phyloP scores from a whole-genome alignment of 495 filamentous ascomycete species.

The Penicillium pulvis region DNA sequence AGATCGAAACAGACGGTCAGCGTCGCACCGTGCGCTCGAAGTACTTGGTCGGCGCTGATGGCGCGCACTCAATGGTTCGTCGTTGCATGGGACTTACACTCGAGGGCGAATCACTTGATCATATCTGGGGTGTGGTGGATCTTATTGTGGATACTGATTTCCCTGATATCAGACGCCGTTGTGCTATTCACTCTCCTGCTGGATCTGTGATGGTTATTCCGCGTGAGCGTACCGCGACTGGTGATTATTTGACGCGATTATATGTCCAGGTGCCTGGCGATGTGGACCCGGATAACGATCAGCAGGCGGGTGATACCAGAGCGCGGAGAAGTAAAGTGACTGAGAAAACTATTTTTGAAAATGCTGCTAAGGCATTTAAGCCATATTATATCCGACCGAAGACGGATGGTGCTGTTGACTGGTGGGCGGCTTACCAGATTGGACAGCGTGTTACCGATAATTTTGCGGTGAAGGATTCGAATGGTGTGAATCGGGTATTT shows the following conservation, averaged over 20 bases:
- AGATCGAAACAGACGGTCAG: conserved; percentile 47
- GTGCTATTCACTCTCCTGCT: conserved; percentile 66
- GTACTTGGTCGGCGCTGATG: conserved; percentile 70
- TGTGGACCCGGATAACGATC: conserved; percentile 24
- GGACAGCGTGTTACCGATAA: conserved; percentile 71
- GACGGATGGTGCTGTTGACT: conserved; percentile 50
- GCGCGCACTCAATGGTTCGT: conserved; percentile 63
- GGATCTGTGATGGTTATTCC: conserved; percentile 75
- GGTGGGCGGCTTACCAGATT: conserved; percentile 69
- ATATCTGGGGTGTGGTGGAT: conserved; percentile 68
- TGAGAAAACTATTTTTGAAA: conserved; percentile 42
- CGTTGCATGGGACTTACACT: conserved; percentile 59
- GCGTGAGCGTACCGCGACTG: conserved; percentile 55
- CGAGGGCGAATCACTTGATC: conserved; percentile 64
- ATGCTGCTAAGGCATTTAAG: conserved; percentile 44
- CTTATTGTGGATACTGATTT: conserved; percentile 68
- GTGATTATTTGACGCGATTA: conserved; percentile 64
- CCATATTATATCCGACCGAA: conserved; percentile 51
- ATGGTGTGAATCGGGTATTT: conserved; percentile 56
- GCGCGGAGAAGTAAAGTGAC: conserved; percentile 42
- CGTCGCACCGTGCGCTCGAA: conserved; percentile 54
- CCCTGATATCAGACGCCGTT: conserved; percentile 67
- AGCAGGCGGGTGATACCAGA: conserved; percentile 27
- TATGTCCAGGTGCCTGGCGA: conserved; percentile 59
- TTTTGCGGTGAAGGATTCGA: conserved; percentile 61